phyloP scores from a whole-genome alignment of 129 eudicot genomes.

The Helianthus tuberosus region DNA sequence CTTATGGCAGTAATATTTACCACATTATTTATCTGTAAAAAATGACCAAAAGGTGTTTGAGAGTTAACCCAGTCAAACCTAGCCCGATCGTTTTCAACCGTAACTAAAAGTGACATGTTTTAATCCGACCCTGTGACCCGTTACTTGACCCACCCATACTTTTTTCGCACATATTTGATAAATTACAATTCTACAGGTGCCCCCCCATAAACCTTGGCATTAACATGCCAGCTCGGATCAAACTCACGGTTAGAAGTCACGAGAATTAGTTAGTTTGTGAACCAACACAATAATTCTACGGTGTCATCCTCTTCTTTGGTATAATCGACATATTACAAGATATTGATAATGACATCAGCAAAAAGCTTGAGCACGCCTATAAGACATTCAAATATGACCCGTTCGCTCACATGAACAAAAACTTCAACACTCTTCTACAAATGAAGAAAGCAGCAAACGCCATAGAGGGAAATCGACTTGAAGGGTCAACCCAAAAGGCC shows the following conservation, averaged over 20 bases:
- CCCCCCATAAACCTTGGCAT: constrained; percentile 51
- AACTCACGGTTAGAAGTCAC: constrained; percentile 47
- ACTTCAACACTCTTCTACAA: too few species aligned
- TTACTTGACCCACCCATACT: neutral
- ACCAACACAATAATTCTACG: constrained; percentile 60
- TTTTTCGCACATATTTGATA: neutral
- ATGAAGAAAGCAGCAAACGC: too few species aligned
- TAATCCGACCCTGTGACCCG: neutral
- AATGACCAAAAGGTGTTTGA: too few species aligned
- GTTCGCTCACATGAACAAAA: too few species aligned
- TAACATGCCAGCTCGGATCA: constrained; percentile 70
- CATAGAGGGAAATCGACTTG: too few species aligned
- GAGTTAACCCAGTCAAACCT: too few species aligned
- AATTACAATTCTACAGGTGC: constrained; percentile 45
- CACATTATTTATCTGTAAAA: too few species aligned
- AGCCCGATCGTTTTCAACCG: too few species aligned
- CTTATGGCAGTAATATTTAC: too few species aligned
- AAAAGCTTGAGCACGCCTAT: constrained; percentile 87
- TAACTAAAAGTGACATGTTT: neutral
- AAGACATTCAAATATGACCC: constrained; percentile 76
- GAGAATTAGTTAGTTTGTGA: constrained; percentile 62
- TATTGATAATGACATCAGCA: constrained; percentile 80
- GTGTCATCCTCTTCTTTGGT: too few species aligned
- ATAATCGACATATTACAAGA: constrained; percentile 86
- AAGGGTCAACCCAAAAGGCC: too few species aligned